These are phyloP conservation scores for Geranomyces variabilis DNA, from an alignment of 192 early-diverging fungal genomes.

Conservation along the genomic window DNA sequence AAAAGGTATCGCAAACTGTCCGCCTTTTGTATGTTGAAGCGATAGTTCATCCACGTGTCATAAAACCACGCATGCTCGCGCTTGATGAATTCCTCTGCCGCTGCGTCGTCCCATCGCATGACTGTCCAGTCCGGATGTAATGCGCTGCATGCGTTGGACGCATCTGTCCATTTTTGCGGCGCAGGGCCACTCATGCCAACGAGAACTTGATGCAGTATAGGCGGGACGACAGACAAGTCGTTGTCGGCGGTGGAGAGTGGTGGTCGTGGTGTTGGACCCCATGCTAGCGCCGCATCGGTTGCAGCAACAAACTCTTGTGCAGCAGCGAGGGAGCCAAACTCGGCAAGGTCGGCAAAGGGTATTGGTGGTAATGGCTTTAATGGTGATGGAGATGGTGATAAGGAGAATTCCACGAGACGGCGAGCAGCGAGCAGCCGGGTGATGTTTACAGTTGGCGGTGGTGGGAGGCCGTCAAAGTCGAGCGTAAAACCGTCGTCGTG, in stretches of 20 bases:
- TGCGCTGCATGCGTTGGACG: conserved; percentile 22
- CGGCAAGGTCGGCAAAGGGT: no score
- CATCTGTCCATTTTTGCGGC: conserved; percentile 30
- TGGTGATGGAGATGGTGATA: background rate
- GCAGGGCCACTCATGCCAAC: conserved; percentile 23
- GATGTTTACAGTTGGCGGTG: conserved; percentile 13
- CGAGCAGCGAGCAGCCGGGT: background rate
- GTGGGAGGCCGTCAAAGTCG: conserved; percentile 15
- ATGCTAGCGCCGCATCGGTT: background rate
- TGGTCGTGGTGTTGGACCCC: conserved; percentile 14
- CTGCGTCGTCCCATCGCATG: conserved; percentile 39
- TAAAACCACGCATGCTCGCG: conserved; percentile 38
- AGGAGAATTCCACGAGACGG: background rate
- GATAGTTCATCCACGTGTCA: conserved; percentile 27
- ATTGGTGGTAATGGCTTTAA: no score
- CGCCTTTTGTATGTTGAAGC: conserved; percentile 36
- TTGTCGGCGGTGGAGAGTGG: background rate
- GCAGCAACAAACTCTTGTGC: background rate
- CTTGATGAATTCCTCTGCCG: conserved; percentile 22
- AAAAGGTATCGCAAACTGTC: conserved; percentile 44
- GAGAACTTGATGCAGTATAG: conserved; percentile 40
- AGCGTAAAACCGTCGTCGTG: conserved; percentile 22
- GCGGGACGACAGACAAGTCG: conserved; percentile 21
- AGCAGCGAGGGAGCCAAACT: background rate
- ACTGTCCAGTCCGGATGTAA: conserved; percentile 35